Evolutionary conservation across 2,329 filamentous ascomycete genomes (phyloP), one percentile per base, ranked within the genome.

Genomic region (Diaporthe helianthi): DNA sequence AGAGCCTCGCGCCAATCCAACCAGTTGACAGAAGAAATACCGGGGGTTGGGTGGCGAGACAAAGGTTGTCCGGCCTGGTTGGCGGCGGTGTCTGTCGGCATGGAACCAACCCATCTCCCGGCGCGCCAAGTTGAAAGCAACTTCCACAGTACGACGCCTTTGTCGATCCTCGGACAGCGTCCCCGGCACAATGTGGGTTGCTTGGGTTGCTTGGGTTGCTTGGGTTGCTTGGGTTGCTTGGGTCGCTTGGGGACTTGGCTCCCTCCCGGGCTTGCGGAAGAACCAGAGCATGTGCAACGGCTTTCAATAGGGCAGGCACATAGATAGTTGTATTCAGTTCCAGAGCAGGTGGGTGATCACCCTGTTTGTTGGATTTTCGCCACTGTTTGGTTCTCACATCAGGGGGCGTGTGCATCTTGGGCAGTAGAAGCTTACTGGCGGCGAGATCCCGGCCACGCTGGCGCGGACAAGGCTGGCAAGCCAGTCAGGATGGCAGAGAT

Each of bases 261-360:
- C 29, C 65, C 65, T 67, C 65, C 65, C 52, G 65, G 65, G 15
- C 44, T 44, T 49, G 29, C 58, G 58, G 58, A 49, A 49, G 58
- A 49, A 63, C 44, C 58, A 63, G 8, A 63, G 5, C 19, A 15
- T 63, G 58, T 49, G 58, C 44, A 49, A 36, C 26, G 13, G 44
- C 19, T 24, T 49, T 49, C 4, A 49, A 49, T 52, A 41, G 9
- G 29, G 36, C 41, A n/a, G n/a, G n/a, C n/a, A n/a, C n/a, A n/a
- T n/a, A n/a, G n/a, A 55, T 22, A 38, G 52, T 49, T 38, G 52
- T 49, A 26, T 51, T 36, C 22, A 55, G 41, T 17, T 19, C 46
- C 46, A 44, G 47, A 44, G 22, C 61, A 29, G 47, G 47, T 38
- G 33, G 61, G 7, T 41, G 61, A 65, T 65, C 33, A 17, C 9